A percentile compares a stretch with the other conserved stretches of the same genome.
These are phyloP conservation scores for Acanthamoeba healyi DNA, from an alignment of 208 protist genomes.

Conservation along the genomic window DNA sequence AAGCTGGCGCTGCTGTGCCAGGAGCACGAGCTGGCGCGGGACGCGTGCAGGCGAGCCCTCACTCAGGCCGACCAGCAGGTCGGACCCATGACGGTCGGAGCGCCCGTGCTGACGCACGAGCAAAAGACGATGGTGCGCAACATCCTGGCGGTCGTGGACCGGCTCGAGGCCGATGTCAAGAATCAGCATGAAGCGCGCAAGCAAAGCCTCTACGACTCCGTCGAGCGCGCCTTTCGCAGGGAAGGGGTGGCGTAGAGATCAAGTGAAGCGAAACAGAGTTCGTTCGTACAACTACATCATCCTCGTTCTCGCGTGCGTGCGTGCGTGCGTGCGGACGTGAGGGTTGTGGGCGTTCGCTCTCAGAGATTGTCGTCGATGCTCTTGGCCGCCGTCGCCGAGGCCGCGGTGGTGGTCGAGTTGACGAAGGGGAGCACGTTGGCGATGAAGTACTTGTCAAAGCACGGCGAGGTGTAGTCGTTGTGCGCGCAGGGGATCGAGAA, in stretches of 20 bases:
- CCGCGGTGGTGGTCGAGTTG: background rate
- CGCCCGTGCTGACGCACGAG: background rate
- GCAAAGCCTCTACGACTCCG: background rate
- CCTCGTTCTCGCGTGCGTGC: no score
- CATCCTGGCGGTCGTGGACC: background rate
- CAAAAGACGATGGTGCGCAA: background rate
- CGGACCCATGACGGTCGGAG: background rate
- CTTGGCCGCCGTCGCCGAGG: background rate
- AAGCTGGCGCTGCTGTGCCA: constrained; percentile 45
- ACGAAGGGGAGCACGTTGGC: constrained; percentile 34
- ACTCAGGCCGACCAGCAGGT: background rate
- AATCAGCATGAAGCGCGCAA: background rate
- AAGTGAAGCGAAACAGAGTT: background rate
- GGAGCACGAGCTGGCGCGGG: constrained; percentile 23
- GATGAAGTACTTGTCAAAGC: constrained; percentile 64
- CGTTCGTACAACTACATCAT: no score
- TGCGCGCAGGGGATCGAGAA: constrained; percentile 19
- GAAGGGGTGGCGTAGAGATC: background rate
- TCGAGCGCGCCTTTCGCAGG: background rate
- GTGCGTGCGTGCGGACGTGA: no score
- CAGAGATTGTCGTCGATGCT: no score
- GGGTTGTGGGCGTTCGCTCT: no score
- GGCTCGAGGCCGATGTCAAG: constrained; percentile 1
- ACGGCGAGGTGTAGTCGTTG: constrained; percentile 12
- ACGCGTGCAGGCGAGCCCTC: background rate